Conservation (phyloP, 2,329 filamentous ascomycete genomes). For the Oidium heveae region DNA sequence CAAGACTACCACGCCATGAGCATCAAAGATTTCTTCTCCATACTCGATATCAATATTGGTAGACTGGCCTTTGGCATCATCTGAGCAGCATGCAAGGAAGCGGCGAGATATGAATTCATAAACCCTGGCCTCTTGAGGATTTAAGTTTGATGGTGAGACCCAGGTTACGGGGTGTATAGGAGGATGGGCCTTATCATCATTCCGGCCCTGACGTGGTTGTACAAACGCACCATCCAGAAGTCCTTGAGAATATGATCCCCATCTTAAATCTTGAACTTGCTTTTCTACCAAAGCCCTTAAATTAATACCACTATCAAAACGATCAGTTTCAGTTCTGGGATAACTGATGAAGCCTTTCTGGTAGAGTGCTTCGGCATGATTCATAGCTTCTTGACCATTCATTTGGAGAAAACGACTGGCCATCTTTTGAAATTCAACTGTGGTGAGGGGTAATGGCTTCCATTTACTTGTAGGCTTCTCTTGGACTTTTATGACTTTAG, state of each 20-base stretch:
- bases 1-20: conserved; percentile 62
- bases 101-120: conserved; percentile 85
- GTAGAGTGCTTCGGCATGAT: conserved; percentile 63
- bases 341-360: conserved; percentile 94
- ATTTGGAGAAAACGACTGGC: conserved; percentile 75
- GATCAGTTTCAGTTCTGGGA: conserved; percentile 87
- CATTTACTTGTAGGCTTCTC: conserved; percentile 85
- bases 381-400: conserved; percentile 79
- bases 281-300: conserved; percentile 58
- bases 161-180: conserved; percentile 93
- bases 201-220: conserved; percentile 54
- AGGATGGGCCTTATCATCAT: conserved; percentile 93
- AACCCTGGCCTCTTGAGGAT: conserved; percentile 44
- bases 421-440: conserved; percentile 89
- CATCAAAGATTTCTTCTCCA: conserved; percentile 57
- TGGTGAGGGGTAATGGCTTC: conserved; percentile 82
- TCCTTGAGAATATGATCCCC: conserved; percentile 58
- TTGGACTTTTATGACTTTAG: conserved; percentile 61
- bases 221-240: conserved; percentile 55
- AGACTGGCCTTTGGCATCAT: conserved; percentile 72
- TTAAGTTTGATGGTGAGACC: conserved; percentile 33
- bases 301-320: conserved; percentile 79
- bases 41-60: conserved; percentile 71
- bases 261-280: conserved; percentile 49
- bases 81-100: conserved; percentile 86